Conservation (phyloP, 2,329 filamentous ascomycete genomes). For the Cercospora zeae-maydis region DNA sequence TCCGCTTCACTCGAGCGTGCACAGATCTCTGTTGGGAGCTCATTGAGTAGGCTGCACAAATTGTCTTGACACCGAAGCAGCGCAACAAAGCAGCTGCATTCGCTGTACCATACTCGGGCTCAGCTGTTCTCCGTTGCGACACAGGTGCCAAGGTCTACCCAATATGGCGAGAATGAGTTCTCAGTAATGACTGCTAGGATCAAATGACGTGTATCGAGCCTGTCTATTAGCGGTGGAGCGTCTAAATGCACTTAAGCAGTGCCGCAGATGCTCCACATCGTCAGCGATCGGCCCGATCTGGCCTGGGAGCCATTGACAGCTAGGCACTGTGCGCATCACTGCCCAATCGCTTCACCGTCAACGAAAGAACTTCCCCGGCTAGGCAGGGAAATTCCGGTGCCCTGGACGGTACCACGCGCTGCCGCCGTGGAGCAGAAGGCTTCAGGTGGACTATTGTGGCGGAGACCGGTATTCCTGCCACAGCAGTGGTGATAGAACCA, state of each 20-base stretch:
- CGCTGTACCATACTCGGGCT: background rate
- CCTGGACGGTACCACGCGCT: background rate
- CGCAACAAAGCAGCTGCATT: background rate
- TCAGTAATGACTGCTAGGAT: background rate
- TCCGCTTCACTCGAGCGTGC: background rate
- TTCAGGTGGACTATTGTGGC: background rate
- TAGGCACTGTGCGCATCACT: background rate
- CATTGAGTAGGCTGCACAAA: background rate
- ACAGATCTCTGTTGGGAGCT: background rate
- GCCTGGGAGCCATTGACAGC: background rate
- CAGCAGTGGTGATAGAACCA: background rate
- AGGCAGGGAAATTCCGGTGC: background rate
- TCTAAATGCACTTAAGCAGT: background rate
- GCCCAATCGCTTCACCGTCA: background rate
- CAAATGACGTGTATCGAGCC: no score
- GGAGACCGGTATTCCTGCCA: no score
- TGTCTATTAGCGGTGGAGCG: background rate
- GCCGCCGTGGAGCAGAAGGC: background rate
- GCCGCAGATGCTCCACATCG: background rate
- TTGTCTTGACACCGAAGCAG: background rate
- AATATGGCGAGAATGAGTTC: background rate
- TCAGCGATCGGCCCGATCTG: background rate
- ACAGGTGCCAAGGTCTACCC: background rate
- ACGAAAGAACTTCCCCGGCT: background rate
- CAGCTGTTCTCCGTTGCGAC: background rate